Conservation (phyloP, 805 yeast species). For the Ogataea henricii region DNA sequence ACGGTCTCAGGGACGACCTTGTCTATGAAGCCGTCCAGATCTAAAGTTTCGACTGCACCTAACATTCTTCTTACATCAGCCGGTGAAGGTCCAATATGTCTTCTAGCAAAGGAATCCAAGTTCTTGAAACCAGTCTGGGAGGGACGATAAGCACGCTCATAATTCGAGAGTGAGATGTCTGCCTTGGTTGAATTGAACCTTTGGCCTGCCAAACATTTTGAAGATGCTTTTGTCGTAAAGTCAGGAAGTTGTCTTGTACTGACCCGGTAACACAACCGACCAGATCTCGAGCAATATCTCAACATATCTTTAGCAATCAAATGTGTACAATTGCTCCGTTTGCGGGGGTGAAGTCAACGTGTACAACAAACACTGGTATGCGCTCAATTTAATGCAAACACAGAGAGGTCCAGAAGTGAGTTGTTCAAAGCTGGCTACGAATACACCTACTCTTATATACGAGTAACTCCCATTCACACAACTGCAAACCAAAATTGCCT, state of each 20-base stretch:
- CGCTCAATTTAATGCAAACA: too few species aligned
- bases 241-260: neutral
- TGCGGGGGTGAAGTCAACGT: too few species aligned
- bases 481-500: neutral
- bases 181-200: slow-evolving; percentile 37
- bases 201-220: neutral
- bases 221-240: neutral
- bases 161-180: slow-evolving; percentile 57
- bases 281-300: too few species aligned
- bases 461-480: neutral
- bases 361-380: too few species aligned
- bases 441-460: neutral
- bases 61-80: slow-evolving; percentile 68
- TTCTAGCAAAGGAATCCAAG: slow-evolving; percentile 82
- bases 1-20: slow-evolving; percentile 79
- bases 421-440: too few species aligned
- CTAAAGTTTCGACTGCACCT: slow-evolving; percentile 58
- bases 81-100: slow-evolving; percentile 86
- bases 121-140: slow-evolving; percentile 26
- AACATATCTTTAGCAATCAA: too few species aligned
- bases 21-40: slow-evolving; percentile 68
- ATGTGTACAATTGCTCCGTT: too few species aligned
- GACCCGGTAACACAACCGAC: neutral
- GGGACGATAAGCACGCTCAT: slow-evolving; percentile 49
- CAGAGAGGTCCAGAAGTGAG: too few species aligned